Conservation (phyloP, 2,329 filamentous ascomycete genomes). For the Diaporthe ampelina region DNA sequence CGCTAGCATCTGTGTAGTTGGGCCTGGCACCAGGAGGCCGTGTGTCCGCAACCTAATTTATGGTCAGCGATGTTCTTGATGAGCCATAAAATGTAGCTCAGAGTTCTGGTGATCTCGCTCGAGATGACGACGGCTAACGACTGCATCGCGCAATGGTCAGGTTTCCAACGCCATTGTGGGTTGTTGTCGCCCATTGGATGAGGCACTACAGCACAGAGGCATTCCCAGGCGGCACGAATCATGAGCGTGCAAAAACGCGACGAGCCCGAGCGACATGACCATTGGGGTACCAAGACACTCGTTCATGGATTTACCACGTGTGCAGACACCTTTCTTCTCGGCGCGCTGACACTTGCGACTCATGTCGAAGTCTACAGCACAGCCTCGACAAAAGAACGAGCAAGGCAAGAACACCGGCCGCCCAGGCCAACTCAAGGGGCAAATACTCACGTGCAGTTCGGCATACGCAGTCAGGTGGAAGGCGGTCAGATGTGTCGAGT, state of each 20-base stretch:
- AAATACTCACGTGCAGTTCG: conserved; percentile 80
- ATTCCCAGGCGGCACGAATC: background rate
- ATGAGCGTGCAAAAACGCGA: background rate
- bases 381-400: background rate
- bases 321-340: background rate
- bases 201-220: background rate
- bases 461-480: conserved; percentile 82
- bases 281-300: background rate
- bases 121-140: background rate
- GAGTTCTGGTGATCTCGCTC: background rate
- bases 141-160: background rate
- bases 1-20: conserved; percentile 85
- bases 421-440: background rate
- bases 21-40: conserved; percentile 81
- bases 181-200: background rate
- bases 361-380: background rate
- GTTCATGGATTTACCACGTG: background rate
- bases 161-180: too few species aligned
- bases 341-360: background rate
- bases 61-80: conserved; percentile 44
- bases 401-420: background rate
- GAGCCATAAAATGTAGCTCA: too few species aligned
- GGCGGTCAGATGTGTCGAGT: conserved; percentile 72
- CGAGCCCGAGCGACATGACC: background rate
- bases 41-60: conserved; percentile 79